phyloP scores from a whole-genome alignment of 441 rosid genomes.

The Arabidopsis lyrata region DNA sequence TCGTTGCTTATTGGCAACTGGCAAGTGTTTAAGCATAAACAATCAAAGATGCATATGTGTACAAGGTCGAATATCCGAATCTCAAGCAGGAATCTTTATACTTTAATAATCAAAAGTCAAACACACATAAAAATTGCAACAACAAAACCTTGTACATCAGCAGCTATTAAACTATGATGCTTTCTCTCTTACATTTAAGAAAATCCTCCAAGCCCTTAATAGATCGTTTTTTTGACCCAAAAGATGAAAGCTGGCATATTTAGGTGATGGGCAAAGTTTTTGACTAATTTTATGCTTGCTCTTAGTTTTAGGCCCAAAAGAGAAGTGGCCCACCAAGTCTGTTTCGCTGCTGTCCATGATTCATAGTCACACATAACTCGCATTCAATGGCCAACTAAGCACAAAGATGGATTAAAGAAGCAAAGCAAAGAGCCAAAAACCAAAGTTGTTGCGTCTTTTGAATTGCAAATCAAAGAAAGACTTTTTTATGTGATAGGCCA shows the following conservation, averaged over 20 bases:
- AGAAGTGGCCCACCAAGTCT: constrained; percentile 27
- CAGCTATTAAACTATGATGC: constrained; percentile 16
- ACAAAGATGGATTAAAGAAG: constrained; percentile 15
- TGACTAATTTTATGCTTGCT: neutral
- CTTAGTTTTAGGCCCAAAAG: constrained; percentile 29
- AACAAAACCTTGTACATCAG: neutral
- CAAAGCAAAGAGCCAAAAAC: constrained; percentile 17
- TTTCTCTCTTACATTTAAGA: constrained; percentile 23
- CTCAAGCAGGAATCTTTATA: constrained; percentile 24
- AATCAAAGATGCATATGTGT: constrained; percentile 25
- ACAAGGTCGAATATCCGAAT: constrained; percentile 43
- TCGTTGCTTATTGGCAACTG: constrained; percentile 30
- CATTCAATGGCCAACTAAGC: constrained; percentile 22
- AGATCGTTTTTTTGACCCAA: constrained; percentile 5
- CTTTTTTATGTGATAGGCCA: constrained; percentile 24
- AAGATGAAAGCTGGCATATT: neutral
- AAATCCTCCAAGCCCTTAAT: neutral
- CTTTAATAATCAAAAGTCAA: constrained; percentile 40
- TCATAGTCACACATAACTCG: neutral
- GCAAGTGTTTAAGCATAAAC: constrained; percentile 22
- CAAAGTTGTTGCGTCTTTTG: constrained; percentile 24
- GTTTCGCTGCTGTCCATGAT: constrained; percentile 14
- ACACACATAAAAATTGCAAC: constrained; percentile 20
- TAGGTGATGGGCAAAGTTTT: constrained; percentile 9
- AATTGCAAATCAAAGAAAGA: constrained; percentile 33